A percentile compares a stretch with the other conserved stretches of the same genome.
These are phyloP conservation scores for Colletotrichum gloeosporioides DNA, from an alignment of 2,329 filamentous ascomycete genomes.

Conservation along the genomic window DNA sequence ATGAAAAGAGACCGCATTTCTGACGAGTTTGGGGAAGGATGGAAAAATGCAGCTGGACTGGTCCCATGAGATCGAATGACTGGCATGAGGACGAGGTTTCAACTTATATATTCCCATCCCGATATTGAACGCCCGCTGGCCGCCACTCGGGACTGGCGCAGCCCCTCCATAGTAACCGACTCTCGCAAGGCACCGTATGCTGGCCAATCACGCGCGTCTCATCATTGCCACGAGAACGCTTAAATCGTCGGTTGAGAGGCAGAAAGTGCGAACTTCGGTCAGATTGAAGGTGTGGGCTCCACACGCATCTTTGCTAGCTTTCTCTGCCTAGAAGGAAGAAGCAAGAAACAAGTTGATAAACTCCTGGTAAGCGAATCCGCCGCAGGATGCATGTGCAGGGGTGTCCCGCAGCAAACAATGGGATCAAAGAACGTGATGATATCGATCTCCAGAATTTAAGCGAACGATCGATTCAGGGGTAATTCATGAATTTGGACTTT, in stretches of 20 bases:
- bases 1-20: background rate
- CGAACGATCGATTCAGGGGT: background rate
- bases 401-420: background rate
- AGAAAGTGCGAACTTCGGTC: background rate
- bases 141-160: background rate
- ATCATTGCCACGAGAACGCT: background rate
- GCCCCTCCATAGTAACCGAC: background rate
- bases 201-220: background rate
- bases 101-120: background rate
- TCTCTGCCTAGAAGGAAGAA: background rate
- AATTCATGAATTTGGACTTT: background rate
- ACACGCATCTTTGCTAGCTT: background rate
- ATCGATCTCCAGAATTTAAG: background rate
- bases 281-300: background rate
- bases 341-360: background rate
- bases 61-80: background rate
- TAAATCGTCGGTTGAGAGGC: background rate
- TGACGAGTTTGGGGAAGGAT: background rate
- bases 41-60: accelerated
- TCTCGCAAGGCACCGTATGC: background rate
- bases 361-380: background rate
- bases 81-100: background rate
- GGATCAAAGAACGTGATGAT: background rate
- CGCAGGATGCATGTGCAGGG: background rate
- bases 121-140: background rate